Conservation (phyloP, 352 stramenopile genomes). For the Phytophthora lateralis region DNA sequence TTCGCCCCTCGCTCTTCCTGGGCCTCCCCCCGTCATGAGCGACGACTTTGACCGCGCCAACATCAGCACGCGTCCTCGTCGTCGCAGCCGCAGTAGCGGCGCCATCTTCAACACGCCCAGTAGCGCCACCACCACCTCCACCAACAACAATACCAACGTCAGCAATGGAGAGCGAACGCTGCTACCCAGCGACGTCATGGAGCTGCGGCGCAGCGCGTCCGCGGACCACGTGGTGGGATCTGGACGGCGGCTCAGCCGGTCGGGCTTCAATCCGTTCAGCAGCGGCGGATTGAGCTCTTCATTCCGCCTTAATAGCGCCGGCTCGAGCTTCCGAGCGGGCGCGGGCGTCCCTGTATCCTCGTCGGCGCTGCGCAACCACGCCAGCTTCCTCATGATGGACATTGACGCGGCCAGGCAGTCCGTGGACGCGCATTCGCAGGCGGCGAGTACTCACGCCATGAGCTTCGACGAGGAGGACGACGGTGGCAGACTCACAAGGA, state of each 20-base stretch:
- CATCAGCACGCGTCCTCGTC: slow-evolving; percentile 29
- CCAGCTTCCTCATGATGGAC: slow-evolving; percentile 61
- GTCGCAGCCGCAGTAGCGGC: slow-evolving; percentile 78
- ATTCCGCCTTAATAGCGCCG: slow-evolving; percentile 31
- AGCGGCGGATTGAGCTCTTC: slow-evolving; percentile 30
- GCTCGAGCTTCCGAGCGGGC: slow-evolving; percentile 29
- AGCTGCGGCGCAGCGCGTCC: slow-evolving; percentile 47
- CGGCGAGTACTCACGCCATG: slow-evolving; percentile 4
- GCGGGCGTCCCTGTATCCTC: slow-evolving; percentile 37
- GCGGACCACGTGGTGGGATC: slow-evolving; percentile 30
- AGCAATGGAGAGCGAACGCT: slow-evolving; percentile 25
- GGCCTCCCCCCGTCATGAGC: slow-evolving; percentile 19
- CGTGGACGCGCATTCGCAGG: slow-evolving; percentile 27
- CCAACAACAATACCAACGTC: slow-evolving; percentile 26
- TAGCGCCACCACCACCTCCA: slow-evolving; percentile 42
- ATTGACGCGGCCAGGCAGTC: slow-evolving; percentile 51
- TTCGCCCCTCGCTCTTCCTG: slow-evolving; percentile 4
- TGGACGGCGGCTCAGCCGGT: slow-evolving; percentile 37
- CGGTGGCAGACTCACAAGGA: slow-evolving; percentile 41
- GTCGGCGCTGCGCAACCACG: slow-evolving; percentile 39
- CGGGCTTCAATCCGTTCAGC: slow-evolving; percentile 31
- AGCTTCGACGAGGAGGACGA: slow-evolving; percentile 37
- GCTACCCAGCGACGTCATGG: slow-evolving; percentile 40
- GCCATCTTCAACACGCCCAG: slow-evolving; percentile 88
- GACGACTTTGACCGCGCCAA: slow-evolving; percentile 26